phyloP scores from a whole-genome alignment of 805 yeast genomes.

The Ogataea salicorniae region DNA sequence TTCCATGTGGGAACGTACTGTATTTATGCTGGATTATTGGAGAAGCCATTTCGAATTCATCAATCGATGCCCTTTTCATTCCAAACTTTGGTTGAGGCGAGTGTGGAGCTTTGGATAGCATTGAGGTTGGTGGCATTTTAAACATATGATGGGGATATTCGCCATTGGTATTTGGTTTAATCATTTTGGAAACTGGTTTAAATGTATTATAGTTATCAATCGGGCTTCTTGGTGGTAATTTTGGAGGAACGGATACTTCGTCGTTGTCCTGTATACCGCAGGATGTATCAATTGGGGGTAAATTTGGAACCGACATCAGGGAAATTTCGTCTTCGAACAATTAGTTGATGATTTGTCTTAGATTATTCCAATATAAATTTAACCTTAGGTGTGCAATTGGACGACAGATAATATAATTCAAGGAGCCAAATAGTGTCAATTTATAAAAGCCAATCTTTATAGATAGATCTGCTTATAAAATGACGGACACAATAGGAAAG shows the following conservation, averaged over 20 bases:
- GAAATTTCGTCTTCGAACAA: too few relatives aligned
- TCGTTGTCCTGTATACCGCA: background rate
- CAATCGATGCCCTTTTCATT: conserved; percentile 8
- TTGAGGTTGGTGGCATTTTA: conserved; percentile 10
- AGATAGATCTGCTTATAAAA: too few relatives aligned
- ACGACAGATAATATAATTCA: too few relatives aligned
- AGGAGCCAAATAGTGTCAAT: too few relatives aligned
- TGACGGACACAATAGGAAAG: too few relatives aligned
- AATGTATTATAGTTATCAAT: background rate
- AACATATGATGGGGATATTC: conserved; percentile 8
- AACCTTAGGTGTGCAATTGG: too few relatives aligned
- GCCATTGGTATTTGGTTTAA: background rate
- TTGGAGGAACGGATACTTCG: conserved; percentile 3
- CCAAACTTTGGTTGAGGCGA: conserved; percentile 3
- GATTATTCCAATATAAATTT: too few relatives aligned
- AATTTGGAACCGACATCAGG: too few relatives aligned
- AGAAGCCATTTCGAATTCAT: conserved; percentile 11
- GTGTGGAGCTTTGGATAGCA: background rate
- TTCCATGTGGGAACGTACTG: background rate
- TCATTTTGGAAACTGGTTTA: background rate
- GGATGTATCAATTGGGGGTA: too few relatives aligned
- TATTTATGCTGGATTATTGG: conserved; percentile 1
- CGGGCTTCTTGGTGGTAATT: conserved; percentile 3
- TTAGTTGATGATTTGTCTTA: too few relatives aligned
- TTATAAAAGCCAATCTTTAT: too few relatives aligned